Percentiles rank a stretch among this genome's conserved stretches.
Conservation (phyloP, 768 basidiomycete genomes). For the Leccinum aurantiacum region DNA sequence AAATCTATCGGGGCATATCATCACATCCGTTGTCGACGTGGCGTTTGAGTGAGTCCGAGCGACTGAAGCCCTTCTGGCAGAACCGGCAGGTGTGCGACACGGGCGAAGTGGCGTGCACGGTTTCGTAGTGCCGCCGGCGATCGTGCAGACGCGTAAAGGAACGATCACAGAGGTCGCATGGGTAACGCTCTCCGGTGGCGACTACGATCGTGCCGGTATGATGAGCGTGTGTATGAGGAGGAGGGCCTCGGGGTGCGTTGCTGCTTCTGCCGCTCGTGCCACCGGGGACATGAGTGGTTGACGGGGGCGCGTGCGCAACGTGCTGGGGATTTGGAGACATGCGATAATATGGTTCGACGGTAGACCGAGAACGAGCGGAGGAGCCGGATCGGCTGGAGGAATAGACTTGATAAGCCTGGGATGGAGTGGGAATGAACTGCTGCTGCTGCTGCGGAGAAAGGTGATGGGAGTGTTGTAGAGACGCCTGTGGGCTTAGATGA, state of each 20-base stretch:
- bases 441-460: conserved; percentile 20
- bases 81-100: conserved; percentile 67
- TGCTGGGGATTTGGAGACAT: conserved; percentile 41
- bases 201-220: conserved; percentile 18
- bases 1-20: conserved; percentile 48
- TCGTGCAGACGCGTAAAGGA: conserved; percentile 82
- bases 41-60: conserved; percentile 77
- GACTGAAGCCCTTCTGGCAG: conserved; percentile 78
- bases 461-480: conserved; percentile 21
- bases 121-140: conserved; percentile 78
- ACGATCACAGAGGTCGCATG: conserved; percentile 73
- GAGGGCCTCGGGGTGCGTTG: conserved; percentile 7
- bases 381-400: conserved; percentile 30
- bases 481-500: conserved; percentile 16
- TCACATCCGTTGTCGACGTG: conserved; percentile 82
- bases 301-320: conserved; percentile 16
- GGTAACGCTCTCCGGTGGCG: conserved; percentile 56
- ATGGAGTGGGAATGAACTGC: conserved; percentile 51
- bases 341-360: conserved; percentile 40
- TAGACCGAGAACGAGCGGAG: conserved; percentile 29
- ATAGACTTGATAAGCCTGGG: conserved; percentile 40
- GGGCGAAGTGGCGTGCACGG: conserved; percentile 65
- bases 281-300: conserved; percentile 14
- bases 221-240: conserved; percentile 2
- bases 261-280: conserved; percentile 17